Percentiles rank a stretch among this genome's conserved stretches.
Evolutionary conservation across 495 filamentous ascomycete genomes (phyloP).

Genomic region (Clohesyomyces aquaticus): DNA sequence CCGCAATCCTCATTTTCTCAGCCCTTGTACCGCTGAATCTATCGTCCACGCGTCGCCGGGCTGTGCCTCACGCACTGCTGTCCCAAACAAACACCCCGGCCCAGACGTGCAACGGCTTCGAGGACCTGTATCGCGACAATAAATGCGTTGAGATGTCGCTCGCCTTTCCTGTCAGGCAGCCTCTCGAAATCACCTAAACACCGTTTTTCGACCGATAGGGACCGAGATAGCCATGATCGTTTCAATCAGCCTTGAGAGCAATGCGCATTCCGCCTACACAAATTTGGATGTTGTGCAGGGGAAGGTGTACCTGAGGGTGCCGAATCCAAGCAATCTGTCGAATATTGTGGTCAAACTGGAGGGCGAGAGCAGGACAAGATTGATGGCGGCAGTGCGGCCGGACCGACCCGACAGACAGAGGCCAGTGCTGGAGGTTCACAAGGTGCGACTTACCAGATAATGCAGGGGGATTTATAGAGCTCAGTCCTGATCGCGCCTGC

Average conservation of each 20-base stretch:
- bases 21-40: neutral
- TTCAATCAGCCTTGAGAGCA: conserved; percentile 74
- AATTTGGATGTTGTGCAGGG: conserved; percentile 83
- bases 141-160: conserved; percentile 18
- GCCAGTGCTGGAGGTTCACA: conserved; percentile 74
- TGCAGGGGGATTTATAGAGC: neutral
- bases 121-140: neutral
- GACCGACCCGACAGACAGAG: conserved; percentile 59
- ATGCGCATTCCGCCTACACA: conserved; percentile 75
- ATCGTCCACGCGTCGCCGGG: conserved; percentile 19
- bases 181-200: neutral
- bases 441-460: conserved; percentile 53
- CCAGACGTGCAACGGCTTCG: neutral
- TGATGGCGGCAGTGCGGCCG: conserved; percentile 48
- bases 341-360: conserved; percentile 91
- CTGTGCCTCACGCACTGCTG: conserved; percentile 9
- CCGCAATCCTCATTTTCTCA: neutral
- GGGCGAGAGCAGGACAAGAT: conserved; percentile 76
- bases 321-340: conserved; percentile 67
- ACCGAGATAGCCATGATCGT: conserved; percentile 70
- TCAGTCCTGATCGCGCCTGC: neutral
- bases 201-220: too few species aligned
- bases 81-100: neutral
- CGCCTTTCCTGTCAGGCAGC: neutral
- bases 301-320: conserved; percentile 66